Base-by-base conservation (phyloP, 768 basidiomycete genomes). In the Rhizopogon roseolus region DNA sequence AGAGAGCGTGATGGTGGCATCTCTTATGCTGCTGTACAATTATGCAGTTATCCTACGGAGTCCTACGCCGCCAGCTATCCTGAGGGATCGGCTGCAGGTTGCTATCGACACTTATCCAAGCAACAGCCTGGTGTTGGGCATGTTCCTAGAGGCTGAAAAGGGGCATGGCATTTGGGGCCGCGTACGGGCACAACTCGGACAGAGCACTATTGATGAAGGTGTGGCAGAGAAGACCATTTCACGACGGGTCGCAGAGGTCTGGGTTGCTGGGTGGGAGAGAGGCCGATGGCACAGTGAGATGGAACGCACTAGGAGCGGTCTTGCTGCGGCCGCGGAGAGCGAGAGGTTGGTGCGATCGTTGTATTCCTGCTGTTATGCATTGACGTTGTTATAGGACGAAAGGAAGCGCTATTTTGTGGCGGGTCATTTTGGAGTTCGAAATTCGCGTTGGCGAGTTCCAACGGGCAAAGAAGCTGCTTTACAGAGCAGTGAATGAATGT, bases 101-200 rank as follows among this genome's bases (percentile, higher is more conserved):
- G 85, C 81, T 0, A 63, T 90, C 39, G 73, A 76, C 38, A 60
- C 66, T 49, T 90, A 85, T 62, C 84, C 86, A 3, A 80, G 73
- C 65, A 91, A 92, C 66, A 88, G 86, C 4, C 71, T 87, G 22
- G 70, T 90, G 40, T 62, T 93, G 22, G 87, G 85, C 6, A 69
- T 90, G 59, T 88, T 92, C 64, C 65, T 92, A 57, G 89, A 91
- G 65, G 79, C 78, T 11, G 85, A 93, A 70, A 85, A 80, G 57
- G 86, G 90, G 1, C 82, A 88, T 61, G 85, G 86, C 0, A 76
- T 88, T 22, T 91, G 90, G 90, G 90, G 89, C 6, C 76, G 81
- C 25, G 81, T 91, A 32, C 71, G 85, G 54, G 66, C 71, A 14
- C 73, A 81, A 49, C 60, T 88, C 34, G 81, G 84, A 1, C 81